phyloP scores from a whole-genome alignment of 2,329 filamentous ascomycete species.

The Hypocrella siamensis region DNA sequence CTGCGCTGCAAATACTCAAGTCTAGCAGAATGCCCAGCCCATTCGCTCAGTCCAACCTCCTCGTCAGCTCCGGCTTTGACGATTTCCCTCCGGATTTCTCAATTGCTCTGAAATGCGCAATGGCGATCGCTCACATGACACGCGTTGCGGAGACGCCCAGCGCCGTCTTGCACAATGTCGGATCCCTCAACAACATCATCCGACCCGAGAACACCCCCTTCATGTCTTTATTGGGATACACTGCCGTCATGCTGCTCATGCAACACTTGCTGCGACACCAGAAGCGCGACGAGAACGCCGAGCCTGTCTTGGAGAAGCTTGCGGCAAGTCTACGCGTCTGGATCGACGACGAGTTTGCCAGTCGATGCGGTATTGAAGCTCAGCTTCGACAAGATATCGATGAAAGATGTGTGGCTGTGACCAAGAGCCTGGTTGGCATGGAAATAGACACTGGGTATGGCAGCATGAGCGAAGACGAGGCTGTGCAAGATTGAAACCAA shows the following conservation, averaged over 20 bases:
- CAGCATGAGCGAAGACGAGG: slow-evolving; percentile 36
- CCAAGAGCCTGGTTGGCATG: slow-evolving; percentile 42
- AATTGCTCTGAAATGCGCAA: slow-evolving; percentile 42
- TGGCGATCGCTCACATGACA: slow-evolving; percentile 42
- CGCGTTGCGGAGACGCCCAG: slow-evolving; percentile 19
- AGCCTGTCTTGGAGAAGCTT: slow-evolving; percentile 35
- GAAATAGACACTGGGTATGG: slow-evolving; percentile 44
- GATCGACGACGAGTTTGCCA: slow-evolving; percentile 38
- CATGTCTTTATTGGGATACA: slow-evolving; percentile 43
- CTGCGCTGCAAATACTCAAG: slow-evolving; percentile 34
- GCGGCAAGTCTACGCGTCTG: slow-evolving; percentile 43
- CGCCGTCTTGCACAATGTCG: slow-evolving; percentile 24
- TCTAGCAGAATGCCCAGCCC: slow-evolving; percentile 12
- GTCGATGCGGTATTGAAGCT: slow-evolving; percentile 32
- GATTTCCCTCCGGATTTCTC: slow-evolving; percentile 34
- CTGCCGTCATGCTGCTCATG: slow-evolving; percentile 43
- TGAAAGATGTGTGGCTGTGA: slow-evolving; percentile 37
- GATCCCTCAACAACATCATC: slow-evolving; percentile 32
- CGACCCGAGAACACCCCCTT: slow-evolving; percentile 22
- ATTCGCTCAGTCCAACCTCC: slow-evolving; percentile 15
- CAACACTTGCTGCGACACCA: slow-evolving; percentile 32
- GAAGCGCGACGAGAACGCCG: slow-evolving; percentile 29
- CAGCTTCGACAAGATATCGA: slow-evolving; percentile 38
- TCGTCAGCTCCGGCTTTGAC: slow-evolving; percentile 27
- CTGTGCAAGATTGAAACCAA: slow-evolving; percentile 6